These are phyloP conservation scores for Penicillium sp. DNA, from an alignment of 2,329 filamentous ascomycete genomes.

Conservation along the genomic window DNA sequence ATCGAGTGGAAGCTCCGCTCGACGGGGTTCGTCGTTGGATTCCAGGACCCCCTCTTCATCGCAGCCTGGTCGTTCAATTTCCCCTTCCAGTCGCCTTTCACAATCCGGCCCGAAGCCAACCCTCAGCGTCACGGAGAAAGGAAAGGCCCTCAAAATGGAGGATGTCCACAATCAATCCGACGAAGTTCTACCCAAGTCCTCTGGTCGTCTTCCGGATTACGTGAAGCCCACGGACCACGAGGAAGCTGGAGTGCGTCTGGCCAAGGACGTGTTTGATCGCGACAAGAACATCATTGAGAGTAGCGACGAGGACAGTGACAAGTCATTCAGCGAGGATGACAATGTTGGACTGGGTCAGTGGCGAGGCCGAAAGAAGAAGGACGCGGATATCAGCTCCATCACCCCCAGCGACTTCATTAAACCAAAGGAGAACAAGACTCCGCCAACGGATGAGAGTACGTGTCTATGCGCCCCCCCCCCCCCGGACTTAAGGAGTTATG, in stretches of 20 bases:
- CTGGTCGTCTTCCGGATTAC: slow-evolving; percentile 62
- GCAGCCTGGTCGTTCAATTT: slow-evolving; percentile 30
- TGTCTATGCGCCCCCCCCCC: not conserved
- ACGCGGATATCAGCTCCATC: slow-evolving; percentile 27
- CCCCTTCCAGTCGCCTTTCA: slow-evolving; percentile 42
- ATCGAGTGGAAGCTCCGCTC: slow-evolving; percentile 40
- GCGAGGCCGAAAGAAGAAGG: slow-evolving; percentile 27
- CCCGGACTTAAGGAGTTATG: not conserved
- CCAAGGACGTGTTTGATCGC: slow-evolving; percentile 69
- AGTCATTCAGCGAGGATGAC: slow-evolving; percentile 65
- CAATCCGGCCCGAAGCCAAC: slow-evolving; percentile 2
- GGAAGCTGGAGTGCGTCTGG: slow-evolving; percentile 53
- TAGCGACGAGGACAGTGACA: slow-evolving; percentile 60
- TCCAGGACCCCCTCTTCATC: slow-evolving; percentile 31
- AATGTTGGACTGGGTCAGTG: slow-evolving; percentile 34
- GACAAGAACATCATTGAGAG: slow-evolving; percentile 62
- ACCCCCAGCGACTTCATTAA: slow-evolving; percentile 27
- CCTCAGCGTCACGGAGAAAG: slow-evolving; percentile 47
- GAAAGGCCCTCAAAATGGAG: slow-evolving; percentile 63
- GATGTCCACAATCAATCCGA: slow-evolving; percentile 71
- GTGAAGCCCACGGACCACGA: slow-evolving; percentile 51
- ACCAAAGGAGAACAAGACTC: slow-evolving; percentile 50
- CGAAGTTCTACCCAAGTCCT: slow-evolving; percentile 63
- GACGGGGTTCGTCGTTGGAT: slow-evolving; percentile 40
- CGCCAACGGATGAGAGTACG: slow-evolving; percentile 74